These are phyloP conservation scores for Wickerhamomyces hampshirensis DNA, from an alignment of 805 yeast genomes.

Conservation along the genomic window DNA sequence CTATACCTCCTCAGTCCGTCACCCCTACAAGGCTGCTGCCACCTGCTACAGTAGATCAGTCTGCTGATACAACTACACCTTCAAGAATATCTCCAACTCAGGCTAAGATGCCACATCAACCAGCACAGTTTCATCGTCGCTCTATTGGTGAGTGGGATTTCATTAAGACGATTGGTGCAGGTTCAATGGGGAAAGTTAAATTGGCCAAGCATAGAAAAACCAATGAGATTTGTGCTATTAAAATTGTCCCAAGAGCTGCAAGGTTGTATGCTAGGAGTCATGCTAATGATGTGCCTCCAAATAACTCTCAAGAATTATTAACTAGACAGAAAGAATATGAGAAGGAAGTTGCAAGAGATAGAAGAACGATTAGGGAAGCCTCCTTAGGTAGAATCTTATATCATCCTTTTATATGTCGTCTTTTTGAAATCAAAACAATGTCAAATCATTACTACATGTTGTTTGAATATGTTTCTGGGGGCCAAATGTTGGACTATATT, in stretches of 20 bases:
- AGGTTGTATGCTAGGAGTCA: conserved; percentile 70
- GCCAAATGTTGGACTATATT: conserved; percentile 95
- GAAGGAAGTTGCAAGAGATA: conserved; percentile 85
- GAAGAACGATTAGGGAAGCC: conserved; percentile 91
- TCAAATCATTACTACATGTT: conserved; percentile 95
- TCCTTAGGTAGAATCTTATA: conserved; percentile 85
- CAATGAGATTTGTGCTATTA: conserved; percentile 82
- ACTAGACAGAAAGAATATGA: conserved; percentile 67
- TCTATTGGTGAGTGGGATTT: conserved; percentile 97
- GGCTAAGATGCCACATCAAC: conserved; percentile 22
- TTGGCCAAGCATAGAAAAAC: conserved; percentile 83
- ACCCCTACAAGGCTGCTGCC: conserved; percentile 15
- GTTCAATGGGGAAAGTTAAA: conserved; percentile 98
- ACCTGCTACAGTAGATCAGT: conserved; percentile 15
- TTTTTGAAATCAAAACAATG: conserved; percentile 94
- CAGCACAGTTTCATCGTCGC: conserved; percentile 60
- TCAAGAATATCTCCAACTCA: conserved; percentile 13
- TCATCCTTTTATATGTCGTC: conserved; percentile 88
- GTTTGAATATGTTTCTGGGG: conserved; percentile 95
- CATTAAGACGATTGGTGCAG: conserved; percentile 92
- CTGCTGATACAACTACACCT: conserved; percentile 6
- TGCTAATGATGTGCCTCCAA: conserved; percentile 62
- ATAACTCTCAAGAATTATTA: conserved; percentile 48
- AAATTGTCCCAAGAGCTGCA: conserved; percentile 88
- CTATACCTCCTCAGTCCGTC: conserved; percentile 1